Percentiles rank a stretch among this genome's conserved stretches.
Conservation (phyloP, 768 basidiomycete genomes). For the Gloeopeniophorella convolvens region DNA sequence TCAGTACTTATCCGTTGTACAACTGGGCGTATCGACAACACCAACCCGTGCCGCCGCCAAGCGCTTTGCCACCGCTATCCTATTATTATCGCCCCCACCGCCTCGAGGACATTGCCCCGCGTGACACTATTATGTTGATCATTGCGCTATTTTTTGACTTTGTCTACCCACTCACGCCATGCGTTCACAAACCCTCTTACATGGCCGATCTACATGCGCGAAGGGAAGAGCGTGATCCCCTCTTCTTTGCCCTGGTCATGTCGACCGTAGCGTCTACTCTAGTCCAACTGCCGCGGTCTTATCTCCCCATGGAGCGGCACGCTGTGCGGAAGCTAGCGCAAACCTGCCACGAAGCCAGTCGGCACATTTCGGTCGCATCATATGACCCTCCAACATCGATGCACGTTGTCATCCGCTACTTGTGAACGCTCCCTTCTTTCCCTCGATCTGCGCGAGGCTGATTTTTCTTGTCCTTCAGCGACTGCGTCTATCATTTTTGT, state of each 20-base stretch:
- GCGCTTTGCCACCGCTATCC: slow-evolving; percentile 50
- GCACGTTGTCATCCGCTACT: slow-evolving; percentile 83
- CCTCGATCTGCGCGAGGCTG: slow-evolving; percentile 2
- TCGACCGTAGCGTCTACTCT: slow-evolving; percentile 82
- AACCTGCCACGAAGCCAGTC: slow-evolving; percentile 75
- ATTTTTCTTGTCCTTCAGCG: slow-evolving; percentile 37
- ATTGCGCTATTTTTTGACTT: slow-evolving; percentile 91
- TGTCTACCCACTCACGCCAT: slow-evolving; percentile 86
- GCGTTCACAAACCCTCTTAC: slow-evolving; percentile 86
- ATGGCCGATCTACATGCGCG: slow-evolving; percentile 80
- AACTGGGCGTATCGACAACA: slow-evolving; percentile 70
- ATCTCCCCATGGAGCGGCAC: slow-evolving; percentile 79
- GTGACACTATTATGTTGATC: slow-evolving; percentile 75
- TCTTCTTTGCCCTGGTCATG: slow-evolving; percentile 89
- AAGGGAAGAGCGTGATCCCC: slow-evolving; percentile 79
- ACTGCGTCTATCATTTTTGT: slow-evolving; percentile 83
- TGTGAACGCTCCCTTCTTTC: slow-evolving; percentile 47
- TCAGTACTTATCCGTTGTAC: slow-evolving; percentile 58
- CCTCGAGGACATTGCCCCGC: slow-evolving; percentile 75
- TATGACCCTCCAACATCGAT: slow-evolving; percentile 81
- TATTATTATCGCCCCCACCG: slow-evolving; percentile 70
- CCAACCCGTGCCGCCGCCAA: slow-evolving; percentile 41
- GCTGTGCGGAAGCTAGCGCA: slow-evolving; percentile 82
- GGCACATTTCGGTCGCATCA: slow-evolving; percentile 71
- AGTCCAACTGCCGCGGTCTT: slow-evolving; percentile 82